A percentile compares a stretch with the other conserved stretches of the same genome.
These are phyloP conservation scores for Parietichytrium sp. DNA, from an alignment of 108 stramenopile genomes.

Conservation along the genomic window DNA sequence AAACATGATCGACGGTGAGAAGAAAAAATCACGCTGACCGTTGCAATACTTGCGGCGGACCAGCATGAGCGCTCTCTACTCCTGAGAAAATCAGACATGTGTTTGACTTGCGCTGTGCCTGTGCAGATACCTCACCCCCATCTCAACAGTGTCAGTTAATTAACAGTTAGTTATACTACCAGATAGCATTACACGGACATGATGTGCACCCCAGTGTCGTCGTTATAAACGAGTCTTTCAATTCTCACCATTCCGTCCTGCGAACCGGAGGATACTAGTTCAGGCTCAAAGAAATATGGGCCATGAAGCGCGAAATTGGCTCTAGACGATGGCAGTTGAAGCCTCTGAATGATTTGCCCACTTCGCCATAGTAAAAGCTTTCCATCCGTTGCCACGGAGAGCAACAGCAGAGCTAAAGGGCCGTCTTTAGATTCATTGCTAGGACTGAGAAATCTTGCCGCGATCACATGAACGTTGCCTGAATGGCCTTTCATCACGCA, in stretches of 20 bases:
- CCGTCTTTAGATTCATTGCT: not conserved
- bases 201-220: constrained; percentile 36
- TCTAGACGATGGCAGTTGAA: not conserved
- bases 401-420: not conserved
- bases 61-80: no score
- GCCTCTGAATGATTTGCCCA: not conserved
- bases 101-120: no score
- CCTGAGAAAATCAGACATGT: no score
- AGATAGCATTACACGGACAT: no score
- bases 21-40: no score
- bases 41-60: no score
- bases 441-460: not conserved
- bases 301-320: not conserved
- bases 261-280: not conserved
- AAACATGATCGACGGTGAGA: no score
- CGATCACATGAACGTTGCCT: not conserved
- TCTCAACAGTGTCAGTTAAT: no score
- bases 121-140: no score
- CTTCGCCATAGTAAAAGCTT: not conserved
- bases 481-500: not conserved
- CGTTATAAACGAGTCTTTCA: not conserved
- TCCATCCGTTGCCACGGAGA: not conserved
- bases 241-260: not conserved
- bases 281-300: constrained; percentile 5
- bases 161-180: no score